Base-by-base conservation (phyloP, 2,329 filamentous ascomycete species). In the Bertia moriformis region DNA sequence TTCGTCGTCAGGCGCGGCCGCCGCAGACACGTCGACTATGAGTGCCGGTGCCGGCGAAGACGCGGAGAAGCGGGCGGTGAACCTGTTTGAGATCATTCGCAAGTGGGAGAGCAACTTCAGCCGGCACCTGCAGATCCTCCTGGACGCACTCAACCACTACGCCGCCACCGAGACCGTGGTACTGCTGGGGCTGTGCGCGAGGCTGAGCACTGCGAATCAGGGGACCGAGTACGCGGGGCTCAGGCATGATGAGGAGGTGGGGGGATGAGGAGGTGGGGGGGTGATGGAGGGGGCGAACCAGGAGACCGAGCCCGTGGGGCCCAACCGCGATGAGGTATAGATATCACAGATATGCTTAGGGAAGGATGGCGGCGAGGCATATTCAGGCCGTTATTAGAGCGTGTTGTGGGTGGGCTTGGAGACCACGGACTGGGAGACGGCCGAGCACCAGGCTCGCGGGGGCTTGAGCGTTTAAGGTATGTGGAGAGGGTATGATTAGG, bases 141-240 rank as follows among this genome's bases (percentile, higher is more conserved):
- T 96, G 27, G 91, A 96, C 55, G 89, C 86, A 43, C 68, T 98
- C 45, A 96, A 98, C 50, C 94, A 96, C 58, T 93, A 95, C 50
- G 91, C 91, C 2, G 91, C 91, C 0, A 96, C 91, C 0, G 91
- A 98, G 64, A 96, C 91, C 29, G 89, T 95, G 3, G 91, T 94
- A 14, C 69, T 98, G 46, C 63, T 96, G 44, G 89, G 88, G 46
- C 65, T 98, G 14, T 93, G 86, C 53, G 86, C 86, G 12, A 63
- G 86, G 43, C 55, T 93, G 51, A 88, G 82, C 50, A 85, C 82
- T 42, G 85, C 83, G 12, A 86, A 83, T 43, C 83, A 88, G 53
- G 83, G 83, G 15, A 78, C 73, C 0, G 73, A 78, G 51, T 78
- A 70, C 49, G 69, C 71, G 7, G 74, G 73, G 2, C 49, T 75